These are phyloP conservation scores for Pouteria glomerata DNA, from an alignment of 148 eudicot genomes.

Conservation along the genomic window DNA sequence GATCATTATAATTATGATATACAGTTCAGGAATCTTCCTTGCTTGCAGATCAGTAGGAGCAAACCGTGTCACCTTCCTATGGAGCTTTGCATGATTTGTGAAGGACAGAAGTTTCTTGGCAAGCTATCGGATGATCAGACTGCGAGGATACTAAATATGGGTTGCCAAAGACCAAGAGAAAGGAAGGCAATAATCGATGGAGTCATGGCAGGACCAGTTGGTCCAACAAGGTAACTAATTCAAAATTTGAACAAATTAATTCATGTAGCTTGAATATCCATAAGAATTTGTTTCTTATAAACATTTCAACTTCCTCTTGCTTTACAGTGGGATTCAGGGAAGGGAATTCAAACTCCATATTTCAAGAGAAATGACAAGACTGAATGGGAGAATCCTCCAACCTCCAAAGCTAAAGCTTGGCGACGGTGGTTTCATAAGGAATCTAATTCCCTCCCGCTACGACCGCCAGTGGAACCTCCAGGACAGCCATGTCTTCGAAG, in stretches of 20 bases:
- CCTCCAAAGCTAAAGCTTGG: constrained; percentile 95
- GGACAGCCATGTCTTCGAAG: constrained; percentile 83
- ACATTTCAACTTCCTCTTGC: not conserved
- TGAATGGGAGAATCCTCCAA: constrained; percentile 77
- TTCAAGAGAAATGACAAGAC: constrained; percentile 67
- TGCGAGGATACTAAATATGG: constrained; percentile 73
- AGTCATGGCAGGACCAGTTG: constrained; percentile 75
- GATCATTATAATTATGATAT: constrained; percentile 84
- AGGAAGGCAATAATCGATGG: constrained; percentile 66
- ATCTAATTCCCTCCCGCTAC: constrained; percentile 52
- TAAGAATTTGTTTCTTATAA: not conserved
- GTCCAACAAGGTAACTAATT: constrained; percentile 77
- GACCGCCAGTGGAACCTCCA: constrained; percentile 93
- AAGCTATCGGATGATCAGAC: constrained; percentile 95
- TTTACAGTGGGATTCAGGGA: constrained; percentile 61
- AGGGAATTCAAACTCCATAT: constrained; percentile 69
- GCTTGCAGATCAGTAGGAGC: constrained; percentile 83
- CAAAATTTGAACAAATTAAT: not conserved
- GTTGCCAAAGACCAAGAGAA: constrained; percentile 76
- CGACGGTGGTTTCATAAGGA: constrained; percentile 50
- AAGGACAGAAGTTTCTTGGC: constrained; percentile 92
- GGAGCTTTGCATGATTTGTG: constrained; percentile 95
- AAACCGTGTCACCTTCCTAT: constrained; percentile 87
- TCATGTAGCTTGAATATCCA: not conserved
- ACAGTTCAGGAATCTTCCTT: constrained; percentile 72